A percentile compares a stretch with the other conserved stretches of the same genome.
These are phyloP conservation scores for Pisolithus marmoratus DNA, from an alignment of 768 basidiomycete genomes.

Conservation along the genomic window DNA sequence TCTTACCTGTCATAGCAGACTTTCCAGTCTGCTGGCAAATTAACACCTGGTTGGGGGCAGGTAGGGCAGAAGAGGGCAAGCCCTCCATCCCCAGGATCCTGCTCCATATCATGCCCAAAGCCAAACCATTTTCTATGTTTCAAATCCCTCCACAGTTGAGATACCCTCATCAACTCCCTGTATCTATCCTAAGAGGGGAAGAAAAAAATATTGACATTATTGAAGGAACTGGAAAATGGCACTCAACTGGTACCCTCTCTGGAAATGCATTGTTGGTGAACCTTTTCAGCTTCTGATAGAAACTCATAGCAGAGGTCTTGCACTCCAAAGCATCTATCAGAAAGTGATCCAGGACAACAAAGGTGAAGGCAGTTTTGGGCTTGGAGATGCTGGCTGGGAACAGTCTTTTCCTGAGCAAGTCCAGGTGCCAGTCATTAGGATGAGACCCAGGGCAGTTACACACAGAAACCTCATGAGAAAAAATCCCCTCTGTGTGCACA, in stretches of 20 bases:
- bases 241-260: no score
- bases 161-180: slow-evolving; percentile 6
- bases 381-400: slow-evolving; percentile 1
- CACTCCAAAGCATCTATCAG: slow-evolving; percentile 1
- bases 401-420: neutral
- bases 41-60: slow-evolving; percentile 23
- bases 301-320: neutral
- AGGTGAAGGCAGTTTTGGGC: slow-evolving; percentile 6
- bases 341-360: neutral
- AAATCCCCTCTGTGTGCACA: no score
- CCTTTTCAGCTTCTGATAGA: no score
- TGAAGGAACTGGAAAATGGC: no score
- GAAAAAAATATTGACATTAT: no score
- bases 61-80: slow-evolving; percentile 20
- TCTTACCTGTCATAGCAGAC: slow-evolving; percentile 2
- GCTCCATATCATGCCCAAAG: slow-evolving; percentile 4
- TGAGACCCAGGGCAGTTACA: neutral
- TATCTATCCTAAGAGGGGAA: slow-evolving; percentile 3
- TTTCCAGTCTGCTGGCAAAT: slow-evolving; percentile 20
- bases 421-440: neutral
- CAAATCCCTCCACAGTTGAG: slow-evolving; percentile 1
- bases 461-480: no score
- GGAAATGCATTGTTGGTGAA: no score
- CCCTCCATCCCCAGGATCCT: neutral
- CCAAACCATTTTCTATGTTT: slow-evolving; percentile 2